Base-by-base conservation (phyloP, 345 rosid species). In the Crucihimalaya himalaica region DNA sequence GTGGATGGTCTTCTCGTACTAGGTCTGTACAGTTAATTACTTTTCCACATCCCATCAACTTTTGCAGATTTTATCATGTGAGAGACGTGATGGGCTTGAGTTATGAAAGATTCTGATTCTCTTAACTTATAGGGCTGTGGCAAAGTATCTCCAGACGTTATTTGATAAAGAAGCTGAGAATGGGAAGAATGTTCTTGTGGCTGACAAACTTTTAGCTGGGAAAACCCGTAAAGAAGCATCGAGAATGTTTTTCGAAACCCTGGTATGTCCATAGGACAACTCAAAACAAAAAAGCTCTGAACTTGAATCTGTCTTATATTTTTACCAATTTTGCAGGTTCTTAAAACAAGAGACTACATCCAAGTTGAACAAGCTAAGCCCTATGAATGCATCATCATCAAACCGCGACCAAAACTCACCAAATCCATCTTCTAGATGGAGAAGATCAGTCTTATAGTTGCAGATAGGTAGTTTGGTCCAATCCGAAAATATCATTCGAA, bases 191-290 rank as follows among this genome's bases (percentile, higher is more conserved):
- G 78, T 76, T 20, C 71, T 95, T 60, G 81, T 83, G 6, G 75
- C 90, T 80, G 97, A 90, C 80, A 79, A 74, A 62, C 88, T 96
- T 32, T 80, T 96, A 63, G 75, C 87, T 32, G 93, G 95, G 62
- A 96, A 96, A 88, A 96, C 99, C 34, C 96, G 97, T 53, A 96
- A 90, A 81, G 99, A 96, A 80, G 99, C 99, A 39, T 89, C 98
- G 0, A 89, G 99, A 77, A 85, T 96, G 99, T 96, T 96, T 75
- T 96, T 96, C 9, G 99, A 96, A 78, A 88, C 98, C 55, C 81
- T 96, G 97, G 99, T 96, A 89, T 63, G 89, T 66, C 16, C 43
- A 40, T 59, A 35, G 15, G 27, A 76, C 78, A 69, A 54, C 45
- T 39, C 31, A 40, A 6, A 23, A 21, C 19, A 16, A 8, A 43